Percentiles rank a stretch among this genome's conserved stretches.
Evolutionary conservation across 192 early-diverging fungal genomes (phyloP).

Genomic region (Gamsiella multidivaricata): DNA sequence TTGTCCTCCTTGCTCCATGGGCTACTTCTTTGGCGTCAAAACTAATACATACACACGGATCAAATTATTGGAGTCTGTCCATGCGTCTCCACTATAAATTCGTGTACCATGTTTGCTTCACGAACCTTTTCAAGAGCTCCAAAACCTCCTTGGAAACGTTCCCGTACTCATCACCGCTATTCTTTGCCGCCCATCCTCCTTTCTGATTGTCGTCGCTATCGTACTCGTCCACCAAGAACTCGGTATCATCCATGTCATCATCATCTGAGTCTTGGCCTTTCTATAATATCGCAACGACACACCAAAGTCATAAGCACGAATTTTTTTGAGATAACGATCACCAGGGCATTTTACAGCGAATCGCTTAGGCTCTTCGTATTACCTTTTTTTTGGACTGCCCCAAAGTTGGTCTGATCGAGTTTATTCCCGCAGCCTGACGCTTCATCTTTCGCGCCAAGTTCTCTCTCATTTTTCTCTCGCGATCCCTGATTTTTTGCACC

Average conservation of each 20-base stretch:
- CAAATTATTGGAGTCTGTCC: not conserved
- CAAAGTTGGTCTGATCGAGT: not conserved
- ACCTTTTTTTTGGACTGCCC: slow-evolving; percentile 31
- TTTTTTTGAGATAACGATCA: no score
- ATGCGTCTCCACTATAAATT: no score
- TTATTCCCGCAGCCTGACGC: slow-evolving; percentile 16
- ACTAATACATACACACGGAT: slow-evolving; percentile 4
- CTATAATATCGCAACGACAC: no score
- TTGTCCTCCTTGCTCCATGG: not conserved
- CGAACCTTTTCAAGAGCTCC: slow-evolving; percentile 61
- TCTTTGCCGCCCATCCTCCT: slow-evolving; percentile 1
- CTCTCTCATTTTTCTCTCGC: slow-evolving; percentile 48
- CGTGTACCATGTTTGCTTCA: not conserved
- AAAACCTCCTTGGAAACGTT: slow-evolving; percentile 67
- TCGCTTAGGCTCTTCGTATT: not conserved
- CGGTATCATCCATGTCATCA: slow-evolving; percentile 49
- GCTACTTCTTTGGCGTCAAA: slow-evolving; percentile 36
- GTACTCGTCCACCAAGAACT: slow-evolving; percentile 71
- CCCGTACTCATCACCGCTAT: slow-evolving; percentile 35
- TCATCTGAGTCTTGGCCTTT: slow-evolving; percentile 29
- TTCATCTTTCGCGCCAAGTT: slow-evolving; percentile 31
- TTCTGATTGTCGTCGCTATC: slow-evolving; percentile 67
- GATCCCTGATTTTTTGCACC: slow-evolving; percentile 47
- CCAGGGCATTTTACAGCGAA: no score
- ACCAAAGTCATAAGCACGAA: no score